Evolutionary conservation across 2,329 filamentous ascomycete species (phyloP), one percentile per base, ranked within the genome.

Genomic region (Hortaea sp.): DNA sequence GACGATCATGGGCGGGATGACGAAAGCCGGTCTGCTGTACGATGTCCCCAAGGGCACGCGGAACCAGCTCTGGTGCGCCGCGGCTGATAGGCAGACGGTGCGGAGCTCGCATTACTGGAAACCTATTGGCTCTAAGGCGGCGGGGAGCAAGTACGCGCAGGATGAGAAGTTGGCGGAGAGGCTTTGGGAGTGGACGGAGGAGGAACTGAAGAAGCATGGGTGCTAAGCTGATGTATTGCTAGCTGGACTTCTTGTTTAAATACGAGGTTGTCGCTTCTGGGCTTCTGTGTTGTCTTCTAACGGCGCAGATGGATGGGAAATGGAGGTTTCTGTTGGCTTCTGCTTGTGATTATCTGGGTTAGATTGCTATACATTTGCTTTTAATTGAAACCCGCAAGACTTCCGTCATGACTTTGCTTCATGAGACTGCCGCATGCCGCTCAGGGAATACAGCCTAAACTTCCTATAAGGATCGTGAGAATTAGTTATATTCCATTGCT

Each of bases 101-200:
- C 41, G 46, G 39, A 46, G 38, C 38, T 49, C 49, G 27, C 39
- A 51, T 12, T 59, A 58, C 43, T 58, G 50, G 49, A 56, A 51
- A 37, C 57, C 57, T 5, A 51, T 59, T 7, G 56, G 52, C n/a
- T 44, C 13, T 29, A 46, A 27, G 32, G 49, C 49, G 29, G 51
- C 42, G 28, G 52, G 51, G 20, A 52, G 50, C 6, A 49, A 46
- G 43, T 46, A 53, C 39, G 55, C 55, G 10, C 50, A 53, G 39
- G 54, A 57, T 42, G 41, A 44, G 12, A 29, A 54, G 31, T 42
- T 65, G 50, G 61, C 58, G 5, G 57, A 58, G 44, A 52, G 63
- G 45, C 41, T 69, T 34, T 70, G 67, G 66, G 61, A 64, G 11
- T 69, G 64, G 63, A 69, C 66, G 2, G 55, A 57, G 46, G 50